Base-by-base conservation (phyloP, 2,329 filamentous ascomycete species). In the Thielaviopsis punctulata region DNA sequence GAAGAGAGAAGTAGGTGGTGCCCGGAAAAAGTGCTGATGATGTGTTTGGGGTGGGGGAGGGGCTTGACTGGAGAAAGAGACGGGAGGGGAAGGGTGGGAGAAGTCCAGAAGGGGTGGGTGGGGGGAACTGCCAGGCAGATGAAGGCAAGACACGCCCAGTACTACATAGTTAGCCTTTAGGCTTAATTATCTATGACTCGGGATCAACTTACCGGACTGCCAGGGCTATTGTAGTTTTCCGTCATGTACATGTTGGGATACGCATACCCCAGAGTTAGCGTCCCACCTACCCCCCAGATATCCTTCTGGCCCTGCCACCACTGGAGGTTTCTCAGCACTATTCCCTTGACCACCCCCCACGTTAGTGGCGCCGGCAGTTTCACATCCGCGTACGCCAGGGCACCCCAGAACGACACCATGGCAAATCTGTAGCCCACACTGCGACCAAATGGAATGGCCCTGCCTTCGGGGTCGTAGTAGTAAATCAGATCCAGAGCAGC, bases 401-500 rank as follows among this genome's bases (percentile, higher is more conserved):
- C 81, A 12, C 82, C 80, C 84, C 84, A 89, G 66, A 89, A 89
- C 0, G 79, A 83, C n/a, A 82, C 80, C 79, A 88, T 88, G 48
- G 83, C 84, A 63, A 87, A 89, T n/a, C 84, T 77, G 63, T 90
- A 90, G 6, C 82, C 85, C 48, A 89, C 74, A 50, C 81, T 86
- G 47, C 85, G 76, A 3, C 85, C 85, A 58, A 87, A 90, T 0
- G 85, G 84, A 49, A 87, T 84, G 1, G 82, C 74, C 22, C 82
- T 73, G 4, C 80, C 84, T 62, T 84, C 73, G 8, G 78, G 72
- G 59, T 86, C 83, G 56, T 84, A 87, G 64, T 87, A 89, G 65
- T 87, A 80, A 3, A 80, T 73, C 56, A 88, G 77, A 57, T 88
- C 84, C 2, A 82, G 67, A 0, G 84, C 83, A 56, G 75, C 84